Evolutionary conservation across 441 rosid species (phyloP), one percentile per base, ranked within the genome.

Genomic region (Euphorbia celastroides): DNA sequence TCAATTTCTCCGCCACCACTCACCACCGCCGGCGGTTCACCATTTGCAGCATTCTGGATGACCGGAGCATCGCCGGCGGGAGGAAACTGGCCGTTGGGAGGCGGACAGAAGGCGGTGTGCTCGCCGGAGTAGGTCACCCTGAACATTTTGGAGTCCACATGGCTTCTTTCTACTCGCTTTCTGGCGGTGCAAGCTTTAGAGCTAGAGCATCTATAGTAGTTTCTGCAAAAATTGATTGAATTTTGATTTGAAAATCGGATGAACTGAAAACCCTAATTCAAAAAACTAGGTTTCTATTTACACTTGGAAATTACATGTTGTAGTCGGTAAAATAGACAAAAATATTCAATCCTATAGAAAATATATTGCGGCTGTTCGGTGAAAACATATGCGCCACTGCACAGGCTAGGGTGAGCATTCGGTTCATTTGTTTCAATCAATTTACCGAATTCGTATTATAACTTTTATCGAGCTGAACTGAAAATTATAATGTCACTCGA

Each of bases 191-290:
- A 93, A 0, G 90, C 96, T 67, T 91, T 91, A 22, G 90, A 79
- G 75, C 95, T 89, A 67, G 97, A 91, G 73, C 99, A 93, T 72
- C 90, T 74, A 62, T 91, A 93, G 62, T 93, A 93, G 72, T 87
- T 93, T 79, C 99, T 93, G 86, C 36, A 75, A 51, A 51, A 22
- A 44, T 0, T 7, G 41, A 25, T 26, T 20, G 16, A 57, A 25
- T 22, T 55, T 34, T 31, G n/a, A n/a, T n/a, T n/a, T n/a, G n/a
- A n/a, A n/a, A n/a, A n/a, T n/a, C n/a, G n/a, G n/a, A n/a, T n/a
- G n/a, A n/a, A n/a, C n/a, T n/a, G n/a, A n/a, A n/a, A n/a, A n/a
- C n/a, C n/a, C n/a, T n/a, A n/a, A n/a, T n/a, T n/a, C n/a, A n/a
- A n/a, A n/a, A n/a, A n/a, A n/a, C n/a, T n/a, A n/a, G n/a, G n/a